Evolutionary conservation across 148 eudicot species (phyloP).

Genomic region (Camellia sinensis): DNA sequence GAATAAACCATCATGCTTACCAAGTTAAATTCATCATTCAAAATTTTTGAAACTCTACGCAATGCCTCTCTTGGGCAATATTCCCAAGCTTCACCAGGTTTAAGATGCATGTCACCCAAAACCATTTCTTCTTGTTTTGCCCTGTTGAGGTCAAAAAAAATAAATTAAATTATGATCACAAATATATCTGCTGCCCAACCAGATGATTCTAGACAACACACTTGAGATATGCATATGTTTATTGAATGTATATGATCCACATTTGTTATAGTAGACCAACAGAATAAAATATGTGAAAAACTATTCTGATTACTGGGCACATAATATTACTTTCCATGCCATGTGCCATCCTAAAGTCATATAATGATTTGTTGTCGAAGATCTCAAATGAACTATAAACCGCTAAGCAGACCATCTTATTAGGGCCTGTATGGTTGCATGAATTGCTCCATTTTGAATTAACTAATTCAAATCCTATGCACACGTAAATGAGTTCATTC

Average conservation of each 20-base stretch:
- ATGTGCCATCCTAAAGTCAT: too few relatives aligned
- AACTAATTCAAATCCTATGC: not conserved
- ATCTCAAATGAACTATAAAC: too few relatives aligned
- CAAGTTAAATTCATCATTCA: conserved; percentile 93
- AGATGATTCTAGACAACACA: not conserved
- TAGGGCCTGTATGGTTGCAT: not conserved
- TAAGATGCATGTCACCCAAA: conserved; percentile 84
- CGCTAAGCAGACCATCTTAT: not conserved
- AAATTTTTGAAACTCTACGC: conserved; percentile 57
- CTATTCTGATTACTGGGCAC: not conserved
- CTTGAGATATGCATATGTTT: not conserved
- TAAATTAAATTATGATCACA: not conserved
- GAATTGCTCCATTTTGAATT: not conserved
- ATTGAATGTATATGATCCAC: not conserved
- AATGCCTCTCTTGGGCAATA: conserved; percentile 93
- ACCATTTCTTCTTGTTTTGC: conserved; percentile 80
- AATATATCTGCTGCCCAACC: not conserved
- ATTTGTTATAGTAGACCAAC: not conserved
- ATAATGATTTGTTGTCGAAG: too few relatives aligned
- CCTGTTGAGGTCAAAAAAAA: conserved; percentile 43
- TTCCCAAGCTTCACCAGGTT: conserved; percentile 90
- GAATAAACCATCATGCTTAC: conserved; percentile 29
- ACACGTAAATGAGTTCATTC: too few relatives aligned
- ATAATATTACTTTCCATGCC: too few relatives aligned
- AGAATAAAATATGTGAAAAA: not conserved